These are phyloP conservation scores for Trichoderma sp. DNA, from an alignment of 2,329 filamentous ascomycete species.

Conservation along the genomic window DNA sequence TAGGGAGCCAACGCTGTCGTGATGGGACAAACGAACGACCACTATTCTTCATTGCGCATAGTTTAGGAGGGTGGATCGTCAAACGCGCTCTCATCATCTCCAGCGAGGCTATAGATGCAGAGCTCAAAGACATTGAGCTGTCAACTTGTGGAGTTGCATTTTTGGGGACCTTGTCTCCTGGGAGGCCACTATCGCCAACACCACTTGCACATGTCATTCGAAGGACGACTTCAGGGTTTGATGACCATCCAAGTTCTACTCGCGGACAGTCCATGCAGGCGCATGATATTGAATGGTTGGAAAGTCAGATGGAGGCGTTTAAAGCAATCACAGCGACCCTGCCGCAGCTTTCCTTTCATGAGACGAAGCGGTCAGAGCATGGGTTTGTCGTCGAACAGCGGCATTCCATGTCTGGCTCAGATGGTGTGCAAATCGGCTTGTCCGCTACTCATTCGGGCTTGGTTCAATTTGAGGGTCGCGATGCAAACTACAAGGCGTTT, in stretches of 20 bases:
- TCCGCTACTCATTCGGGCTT: conserved; percentile 27
- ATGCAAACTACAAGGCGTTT: conserved; percentile 27
- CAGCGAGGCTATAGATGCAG: conserved; percentile 26
- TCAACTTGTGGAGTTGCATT: conserved; percentile 30
- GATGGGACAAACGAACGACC: conserved; percentile 25
- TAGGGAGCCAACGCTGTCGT: conserved; percentile 22
- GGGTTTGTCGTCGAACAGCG: conserved; percentile 28
- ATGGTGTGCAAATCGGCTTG: conserved; percentile 26
- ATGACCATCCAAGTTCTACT: conserved; percentile 2
- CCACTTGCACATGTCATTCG: conserved; percentile 28
- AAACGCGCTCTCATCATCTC: conserved; percentile 30
- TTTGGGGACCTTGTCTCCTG: conserved; percentile 28
- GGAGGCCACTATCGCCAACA: conserved; percentile 25
- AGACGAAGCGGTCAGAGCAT: conserved; percentile 26
- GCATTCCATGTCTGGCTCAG: conserved; percentile 27
- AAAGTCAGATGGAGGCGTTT: conserved; percentile 30
- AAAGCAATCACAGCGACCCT: conserved; percentile 27
- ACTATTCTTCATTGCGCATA: conserved; percentile 30
- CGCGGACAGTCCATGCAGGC: conserved; percentile 1
- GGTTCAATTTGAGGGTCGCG: conserved; percentile 27
- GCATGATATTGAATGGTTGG: conserved; percentile 27
- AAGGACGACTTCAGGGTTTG: conserved; percentile 25
- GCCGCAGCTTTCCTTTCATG: conserved; percentile 28
- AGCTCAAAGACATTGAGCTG: conserved; percentile 26
- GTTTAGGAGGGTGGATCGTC: conserved; percentile 30